Base-by-base conservation (phyloP, 495 filamentous ascomycete genomes). In the Aspergillus asperescens region DNA sequence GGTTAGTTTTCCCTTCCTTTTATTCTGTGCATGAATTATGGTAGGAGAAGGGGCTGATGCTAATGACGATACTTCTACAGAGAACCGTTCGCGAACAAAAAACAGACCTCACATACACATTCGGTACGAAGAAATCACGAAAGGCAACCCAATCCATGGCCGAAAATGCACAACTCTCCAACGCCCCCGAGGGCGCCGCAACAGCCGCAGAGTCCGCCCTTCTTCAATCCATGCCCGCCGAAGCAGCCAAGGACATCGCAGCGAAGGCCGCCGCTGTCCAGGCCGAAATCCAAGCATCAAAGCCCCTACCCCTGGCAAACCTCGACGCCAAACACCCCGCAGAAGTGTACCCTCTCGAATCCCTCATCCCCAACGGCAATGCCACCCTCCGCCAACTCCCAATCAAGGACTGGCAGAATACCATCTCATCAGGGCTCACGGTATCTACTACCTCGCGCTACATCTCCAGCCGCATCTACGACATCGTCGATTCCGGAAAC, bases 41-140 rank as follows among this genome's bases (percentile, higher is more conserved):
- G 12, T 13, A 23, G 12, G 13, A 41, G 18, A 10, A 3, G 1
- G 3, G 8, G 12, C 16, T 39, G 19, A 39, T 18, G n/a, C n/a
- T n/a, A n/a, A n/a, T 12, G 10, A 12, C 10, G 29, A 13, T 15
- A 43, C 10, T 8, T 37, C 28, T 34, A n/a, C 41, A 66, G 64
- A 81, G 77, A 79, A 67, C 74, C 34, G 74, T 79, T 59, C 71
- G 77, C 59, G 77, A 81, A 23, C 75, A 76, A 62, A 81, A 81
- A 54, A 84, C 80, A 38, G 80, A 82, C 29, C 84, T 98, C 5
- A 93, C 90, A 54, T 81, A 89, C 60, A 83, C 85, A 42, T 98
- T 98, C 72, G 94, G 93, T 57, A 95, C 90, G 28, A 94, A 89
- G 73, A 94, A 94, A 72, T 83, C 94, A 2, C 86, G 87, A 75